Conservation (phyloP, 2,329 filamentous ascomycete species). For the Proliferodiscus dingleyae region DNA sequence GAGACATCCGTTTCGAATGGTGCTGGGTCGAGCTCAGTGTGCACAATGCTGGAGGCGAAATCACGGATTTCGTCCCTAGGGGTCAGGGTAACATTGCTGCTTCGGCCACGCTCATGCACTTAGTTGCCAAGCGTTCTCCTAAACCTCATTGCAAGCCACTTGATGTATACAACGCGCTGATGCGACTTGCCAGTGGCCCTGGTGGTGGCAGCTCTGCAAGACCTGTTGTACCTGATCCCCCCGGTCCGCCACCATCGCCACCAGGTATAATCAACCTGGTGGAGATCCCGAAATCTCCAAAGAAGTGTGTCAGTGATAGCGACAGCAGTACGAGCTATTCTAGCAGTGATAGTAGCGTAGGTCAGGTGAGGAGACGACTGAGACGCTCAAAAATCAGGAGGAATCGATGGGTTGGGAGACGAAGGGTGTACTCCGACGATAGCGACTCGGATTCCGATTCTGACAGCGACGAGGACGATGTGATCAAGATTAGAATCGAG, state of each 20-base stretch:
- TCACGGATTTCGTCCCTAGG: not conserved
- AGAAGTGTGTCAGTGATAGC: slow-evolving; percentile 9
- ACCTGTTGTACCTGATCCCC: not conserved
- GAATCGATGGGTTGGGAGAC: not conserved
- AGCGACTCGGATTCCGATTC: slow-evolving; percentile 2
- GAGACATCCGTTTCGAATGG: slow-evolving; percentile 24
- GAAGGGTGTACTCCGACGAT: not conserved
- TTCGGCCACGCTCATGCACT: slow-evolving; percentile 15
- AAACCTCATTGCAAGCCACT: slow-evolving; percentile 10
- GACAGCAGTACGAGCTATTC: not conserved
- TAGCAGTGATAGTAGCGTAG: slow-evolving; percentile 3
- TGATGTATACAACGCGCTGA: slow-evolving; percentile 12
- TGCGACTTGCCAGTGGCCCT: not conserved
- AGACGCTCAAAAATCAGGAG: slow-evolving; percentile 1
- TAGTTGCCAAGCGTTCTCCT: slow-evolving; percentile 16
- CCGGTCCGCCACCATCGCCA: not conserved
- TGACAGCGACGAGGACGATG: slow-evolving; percentile 12
- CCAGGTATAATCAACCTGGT: not conserved
- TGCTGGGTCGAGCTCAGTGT: slow-evolving; percentile 19
- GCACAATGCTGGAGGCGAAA: slow-evolving; percentile 8
- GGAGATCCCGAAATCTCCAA: slow-evolving; percentile 4
- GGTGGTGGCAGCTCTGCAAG: not conserved
- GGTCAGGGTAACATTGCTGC: not conserved
- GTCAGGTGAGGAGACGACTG: slow-evolving; percentile 7
- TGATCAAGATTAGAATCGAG: slow-evolving; percentile 11